Percentiles rank a stretch among this genome's conserved stretches.
Evolutionary conservation across 2,329 filamentous ascomycete genomes (phyloP).

Genomic region (Aspergillus pseudonomiae): DNA sequence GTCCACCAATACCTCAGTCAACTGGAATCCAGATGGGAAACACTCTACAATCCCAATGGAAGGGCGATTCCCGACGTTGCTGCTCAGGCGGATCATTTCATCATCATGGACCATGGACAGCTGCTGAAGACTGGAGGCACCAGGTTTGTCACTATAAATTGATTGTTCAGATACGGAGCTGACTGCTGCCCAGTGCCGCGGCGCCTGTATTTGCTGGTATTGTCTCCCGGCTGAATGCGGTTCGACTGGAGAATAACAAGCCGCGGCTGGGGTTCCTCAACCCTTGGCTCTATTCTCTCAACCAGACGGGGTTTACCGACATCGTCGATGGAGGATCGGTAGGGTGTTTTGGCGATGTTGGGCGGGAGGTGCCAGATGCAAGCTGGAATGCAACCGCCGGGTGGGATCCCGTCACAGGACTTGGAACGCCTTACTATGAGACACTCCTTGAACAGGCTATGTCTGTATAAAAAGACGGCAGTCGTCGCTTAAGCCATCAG

Average conservation of each 20-base stretch:
- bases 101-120: conserved; percentile 43
- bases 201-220: conserved; percentile 66
- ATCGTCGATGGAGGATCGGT: conserved; percentile 51
- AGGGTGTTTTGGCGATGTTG: conserved; percentile 49
- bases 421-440: conserved; percentile 30
- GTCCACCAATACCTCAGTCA: conserved; percentile 49
- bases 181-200: conserved; percentile 50
- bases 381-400: conserved; percentile 55
- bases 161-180: neutral
- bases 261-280: conserved; percentile 62
- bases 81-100: conserved; percentile 54
- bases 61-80: conserved; percentile 66
- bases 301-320: conserved; percentile 51
- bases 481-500: neutral
- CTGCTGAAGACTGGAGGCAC: conserved; percentile 51
- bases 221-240: conserved; percentile 66
- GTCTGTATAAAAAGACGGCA: neutral
- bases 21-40: conserved; percentile 47
- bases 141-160: conserved; percentile 34
- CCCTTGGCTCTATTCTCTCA: conserved; percentile 60
- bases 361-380: conserved; percentile 47
- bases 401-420: conserved; percentile 55
- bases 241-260: conserved; percentile 58
- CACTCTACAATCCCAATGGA: conserved; percentile 55
- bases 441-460: conserved; percentile 19